Evolutionary conservation across 495 filamentous ascomycete genomes (phyloP).

Genomic region (Copromyces sp.): DNA sequence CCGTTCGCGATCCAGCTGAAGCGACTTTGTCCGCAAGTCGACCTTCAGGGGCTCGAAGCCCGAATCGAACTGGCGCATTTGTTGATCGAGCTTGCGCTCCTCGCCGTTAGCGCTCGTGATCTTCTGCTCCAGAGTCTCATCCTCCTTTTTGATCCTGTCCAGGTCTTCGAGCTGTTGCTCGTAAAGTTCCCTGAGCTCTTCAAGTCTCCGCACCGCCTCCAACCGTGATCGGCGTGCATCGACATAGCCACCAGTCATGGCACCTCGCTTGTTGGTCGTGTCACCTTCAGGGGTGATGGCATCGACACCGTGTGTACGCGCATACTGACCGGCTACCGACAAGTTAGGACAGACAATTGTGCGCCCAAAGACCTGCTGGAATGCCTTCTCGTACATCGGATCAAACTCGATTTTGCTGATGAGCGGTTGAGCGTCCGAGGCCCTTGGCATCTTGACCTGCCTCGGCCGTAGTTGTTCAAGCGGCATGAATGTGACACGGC

Average conservation of each 20-base stretch:
- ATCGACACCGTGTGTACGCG: conserved; percentile 78
- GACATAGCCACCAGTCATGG: conserved; percentile 85
- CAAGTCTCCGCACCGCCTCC: conserved; percentile 68
- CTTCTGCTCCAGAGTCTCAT: conserved; percentile 74
- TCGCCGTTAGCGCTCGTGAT: conserved; percentile 74
- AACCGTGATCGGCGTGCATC: conserved; percentile 75
- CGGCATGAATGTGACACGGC: conserved; percentile 93
- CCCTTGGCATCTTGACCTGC: conserved; percentile 64
- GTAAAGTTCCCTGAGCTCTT: conserved; percentile 62
- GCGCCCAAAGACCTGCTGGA: conserved; percentile 90
- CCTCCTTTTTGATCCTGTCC: conserved; percentile 36
- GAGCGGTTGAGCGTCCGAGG: conserved; percentile 77
- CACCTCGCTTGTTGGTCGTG: conserved; percentile 85
- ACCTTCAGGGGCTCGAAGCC: conserved; percentile 70
- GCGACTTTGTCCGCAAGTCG: conserved; percentile 60
- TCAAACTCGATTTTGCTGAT: conserved; percentile 80
- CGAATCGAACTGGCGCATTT: conserved; percentile 64
- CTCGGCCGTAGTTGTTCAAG: conserved; percentile 65
- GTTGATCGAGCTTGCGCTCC: conserved; percentile 73
- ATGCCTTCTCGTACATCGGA: conserved; percentile 65
- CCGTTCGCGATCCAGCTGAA: conserved; percentile 60
- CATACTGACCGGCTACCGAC: conserved; percentile 75
- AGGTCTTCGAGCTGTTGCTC: conserved; percentile 49
- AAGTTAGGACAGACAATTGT: conserved; percentile 90
- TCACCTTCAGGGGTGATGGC: conserved; percentile 94